Conservation (phyloP, 495 filamentous ascomycete genomes). For the Daldinia caldariorum region DNA sequence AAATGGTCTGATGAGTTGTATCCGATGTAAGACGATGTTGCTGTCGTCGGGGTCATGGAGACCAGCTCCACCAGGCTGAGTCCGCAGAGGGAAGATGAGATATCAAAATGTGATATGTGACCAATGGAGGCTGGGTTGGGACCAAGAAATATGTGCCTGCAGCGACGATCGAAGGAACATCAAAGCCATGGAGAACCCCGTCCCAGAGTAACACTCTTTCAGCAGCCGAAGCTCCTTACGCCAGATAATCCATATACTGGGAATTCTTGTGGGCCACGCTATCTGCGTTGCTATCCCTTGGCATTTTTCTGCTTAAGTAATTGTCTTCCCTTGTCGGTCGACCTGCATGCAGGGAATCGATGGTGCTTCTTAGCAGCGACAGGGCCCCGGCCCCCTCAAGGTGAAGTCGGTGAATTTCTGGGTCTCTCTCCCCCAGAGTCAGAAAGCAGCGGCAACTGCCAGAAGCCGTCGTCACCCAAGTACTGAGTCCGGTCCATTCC, state of each 20-base stretch:
- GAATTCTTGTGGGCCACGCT: conserved; percentile 34
- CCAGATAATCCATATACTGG: conserved; percentile 34
- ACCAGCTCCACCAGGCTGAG: conserved; percentile 42
- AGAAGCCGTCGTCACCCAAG: conserved; percentile 25
- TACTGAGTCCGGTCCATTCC: conserved; percentile 31
- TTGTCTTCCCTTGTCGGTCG: conserved; percentile 43
- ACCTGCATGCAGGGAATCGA: conserved; percentile 44
- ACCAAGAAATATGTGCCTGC: conserved; percentile 41
- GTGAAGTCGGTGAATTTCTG: conserved; percentile 42
- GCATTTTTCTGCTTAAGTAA: conserved; percentile 41
- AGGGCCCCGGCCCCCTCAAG: conserved; percentile 31
- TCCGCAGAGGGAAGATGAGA: conserved; percentile 39
- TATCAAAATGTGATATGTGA: conserved; percentile 47
- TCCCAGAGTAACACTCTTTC: conserved; percentile 35
- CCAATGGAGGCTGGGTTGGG: conserved; percentile 33
- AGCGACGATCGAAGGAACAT: conserved; percentile 45
- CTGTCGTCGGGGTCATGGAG: conserved; percentile 29
- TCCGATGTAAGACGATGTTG: conserved; percentile 35
- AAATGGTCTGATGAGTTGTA: conserved; percentile 39
- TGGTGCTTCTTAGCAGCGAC: conserved; percentile 15
- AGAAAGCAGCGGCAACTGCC: conserved; percentile 27
- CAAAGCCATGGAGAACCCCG: conserved; percentile 39
- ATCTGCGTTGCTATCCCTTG: conserved; percentile 45
- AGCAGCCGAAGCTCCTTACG: conserved; percentile 20
- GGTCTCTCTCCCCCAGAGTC: conserved; percentile 18